Conservation (phyloP, 306 rosid genomes). For the Carpinus viminea region DNA sequence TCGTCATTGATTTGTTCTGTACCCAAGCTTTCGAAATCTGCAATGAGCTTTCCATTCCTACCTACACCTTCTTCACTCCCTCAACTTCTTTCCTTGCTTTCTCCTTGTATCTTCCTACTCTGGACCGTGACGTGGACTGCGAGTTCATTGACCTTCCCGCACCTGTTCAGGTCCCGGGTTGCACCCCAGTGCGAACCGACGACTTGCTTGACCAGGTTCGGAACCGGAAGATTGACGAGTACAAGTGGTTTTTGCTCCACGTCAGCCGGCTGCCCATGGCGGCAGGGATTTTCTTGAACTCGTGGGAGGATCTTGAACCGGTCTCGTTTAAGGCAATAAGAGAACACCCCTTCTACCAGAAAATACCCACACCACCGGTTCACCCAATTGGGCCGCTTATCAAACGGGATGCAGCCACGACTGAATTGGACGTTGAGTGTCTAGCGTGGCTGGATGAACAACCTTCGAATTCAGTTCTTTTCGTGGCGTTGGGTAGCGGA, state of each 20-base stretch:
- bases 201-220: slow-evolving; percentile 43
- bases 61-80: slow-evolving; percentile 42
- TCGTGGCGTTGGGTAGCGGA: slow-evolving; percentile 40
- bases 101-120: slow-evolving; percentile 34
- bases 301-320: slow-evolving; percentile 50
- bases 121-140: slow-evolving; percentile 46
- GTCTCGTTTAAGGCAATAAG: slow-evolving; percentile 27
- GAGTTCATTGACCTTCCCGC: slow-evolving; percentile 50
- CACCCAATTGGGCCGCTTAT: slow-evolving; percentile 41
- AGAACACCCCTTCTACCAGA: slow-evolving; percentile 36
- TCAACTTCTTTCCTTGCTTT: slow-evolving; percentile 36
- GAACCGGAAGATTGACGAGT: slow-evolving; percentile 40
- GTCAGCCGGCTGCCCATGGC: slow-evolving; percentile 34
- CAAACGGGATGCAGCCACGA: slow-evolving; percentile 20
- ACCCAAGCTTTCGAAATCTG: slow-evolving; percentile 46
- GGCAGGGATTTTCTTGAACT: slow-evolving; percentile 35
- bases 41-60: slow-evolving; percentile 29
- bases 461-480: slow-evolving; percentile 38
- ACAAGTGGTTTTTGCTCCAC: slow-evolving; percentile 37
- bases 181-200: slow-evolving; percentile 31
- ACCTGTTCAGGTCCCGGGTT: slow-evolving; percentile 44
- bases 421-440: slow-evolving; percentile 1
- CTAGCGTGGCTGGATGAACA: slow-evolving; percentile 48
- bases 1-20: slow-evolving; percentile 44
- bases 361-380: slow-evolving; percentile 29